Evolutionary conservation across 2,329 filamentous ascomycete species (phyloP).

Genomic region (Graphiopsis chlorocephala): DNA sequence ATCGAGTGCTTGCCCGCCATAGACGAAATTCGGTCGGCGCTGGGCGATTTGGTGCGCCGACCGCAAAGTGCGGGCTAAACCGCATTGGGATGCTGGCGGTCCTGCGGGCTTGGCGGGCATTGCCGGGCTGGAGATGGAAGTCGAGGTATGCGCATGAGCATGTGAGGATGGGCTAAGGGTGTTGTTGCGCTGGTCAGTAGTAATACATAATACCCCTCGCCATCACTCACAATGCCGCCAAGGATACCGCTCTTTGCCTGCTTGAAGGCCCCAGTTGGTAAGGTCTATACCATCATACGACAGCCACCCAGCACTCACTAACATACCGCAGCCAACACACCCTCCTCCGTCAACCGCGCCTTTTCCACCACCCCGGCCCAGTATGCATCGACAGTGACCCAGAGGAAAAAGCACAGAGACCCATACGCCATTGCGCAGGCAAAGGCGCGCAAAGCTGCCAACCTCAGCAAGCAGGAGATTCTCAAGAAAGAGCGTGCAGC

Average conservation of each 20-base stretch:
- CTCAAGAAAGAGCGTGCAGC: constrained; percentile 64
- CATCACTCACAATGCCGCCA: constrained; percentile 42
- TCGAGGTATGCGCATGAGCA: constrained; percentile 16
- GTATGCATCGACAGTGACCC: constrained; percentile 55
- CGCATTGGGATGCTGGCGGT: not conserved
- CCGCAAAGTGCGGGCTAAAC: constrained; percentile 8
- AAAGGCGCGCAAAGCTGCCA: constrained; percentile 78
- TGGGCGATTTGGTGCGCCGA: constrained; percentile 16
- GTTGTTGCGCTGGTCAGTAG: constrained; percentile 5
- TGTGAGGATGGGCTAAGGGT: constrained; percentile 3
- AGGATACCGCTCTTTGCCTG: constrained; percentile 45
- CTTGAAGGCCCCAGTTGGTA: constrained; percentile 43
- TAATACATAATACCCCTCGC: not conserved
- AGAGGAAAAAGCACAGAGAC: constrained; percentile 67
- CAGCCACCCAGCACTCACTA: not conserved
- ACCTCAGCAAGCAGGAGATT: constrained; percentile 70
- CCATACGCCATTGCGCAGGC: constrained; percentile 80
- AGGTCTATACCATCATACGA: not conserved
- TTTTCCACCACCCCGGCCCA: constrained; percentile 65
- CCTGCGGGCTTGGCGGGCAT: constrained; percentile 15
- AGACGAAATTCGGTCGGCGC: constrained; percentile 14
- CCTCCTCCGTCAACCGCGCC: constrained; percentile 28
- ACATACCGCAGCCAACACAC: constrained; percentile 15
- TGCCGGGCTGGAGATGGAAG: constrained; percentile 5
- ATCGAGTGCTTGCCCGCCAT: not conserved